These are phyloP conservation scores for Groenewaldozyma sp. DNA, from an alignment of 1,139 yeast genomes.

Conservation along the genomic window DNA sequence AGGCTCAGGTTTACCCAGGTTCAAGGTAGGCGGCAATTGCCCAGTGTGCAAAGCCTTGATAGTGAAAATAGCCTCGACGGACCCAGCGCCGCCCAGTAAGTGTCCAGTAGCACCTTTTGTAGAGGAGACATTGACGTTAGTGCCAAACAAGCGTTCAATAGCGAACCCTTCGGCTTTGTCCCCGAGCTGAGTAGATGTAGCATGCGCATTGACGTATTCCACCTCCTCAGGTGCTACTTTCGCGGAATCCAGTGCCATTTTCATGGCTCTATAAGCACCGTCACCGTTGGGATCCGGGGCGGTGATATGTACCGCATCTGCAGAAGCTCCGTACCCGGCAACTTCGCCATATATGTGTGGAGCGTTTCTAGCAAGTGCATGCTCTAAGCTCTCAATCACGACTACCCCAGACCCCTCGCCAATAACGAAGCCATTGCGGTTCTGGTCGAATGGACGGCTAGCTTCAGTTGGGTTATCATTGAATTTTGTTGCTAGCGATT, in stretches of 20 bases:
- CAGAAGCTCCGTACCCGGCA: conserved; percentile 79
- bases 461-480: conserved; percentile 56
- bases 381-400: conserved; percentile 66
- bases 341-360: conserved; percentile 62
- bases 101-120: conserved; percentile 94
- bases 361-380: conserved; percentile 57
- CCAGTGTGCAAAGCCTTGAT: conserved; percentile 51
- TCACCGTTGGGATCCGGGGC: conserved; percentile 77
- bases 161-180: conserved; percentile 85
- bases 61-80: conserved; percentile 82
- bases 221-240: conserved; percentile 38
- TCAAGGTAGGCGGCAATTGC: conserved; percentile 70
- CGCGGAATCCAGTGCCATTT: conserved; percentile 54
- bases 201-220: conserved; percentile 89
- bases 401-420: conserved; percentile 90
- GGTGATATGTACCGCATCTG: conserved; percentile 90
- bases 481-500: conserved; percentile 59
- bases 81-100: conserved; percentile 91
- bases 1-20: conserved; percentile 41
- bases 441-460: conserved; percentile 79
- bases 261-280: conserved; percentile 83
- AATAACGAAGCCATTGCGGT: conserved; percentile 79
- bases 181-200: conserved; percentile 86
- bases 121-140: conserved; percentile 49
- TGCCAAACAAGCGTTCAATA: conserved; percentile 38